These are phyloP conservation scores for Nannochloropsis salina DNA, from an alignment of 108 stramenopile genomes.

Conservation along the genomic window DNA sequence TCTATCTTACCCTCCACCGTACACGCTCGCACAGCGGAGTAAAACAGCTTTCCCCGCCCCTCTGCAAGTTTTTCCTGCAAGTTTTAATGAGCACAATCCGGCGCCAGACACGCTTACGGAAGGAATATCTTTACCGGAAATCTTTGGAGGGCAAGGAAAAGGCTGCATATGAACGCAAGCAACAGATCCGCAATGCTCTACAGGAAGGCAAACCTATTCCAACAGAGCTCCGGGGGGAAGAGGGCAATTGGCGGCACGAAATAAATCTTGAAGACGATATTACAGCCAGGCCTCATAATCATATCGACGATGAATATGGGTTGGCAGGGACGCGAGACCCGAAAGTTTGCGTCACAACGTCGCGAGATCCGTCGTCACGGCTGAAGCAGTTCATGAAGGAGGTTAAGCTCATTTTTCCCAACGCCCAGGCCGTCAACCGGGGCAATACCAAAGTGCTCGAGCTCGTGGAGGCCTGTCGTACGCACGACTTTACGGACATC, in stretches of 20 bases:
- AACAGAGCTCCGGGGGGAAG: constrained; percentile 75
- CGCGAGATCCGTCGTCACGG: constrained; percentile 80
- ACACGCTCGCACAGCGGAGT: too few relatives aligned
- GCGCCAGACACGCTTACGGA: constrained; percentile 86
- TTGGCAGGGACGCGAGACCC: constrained; percentile 84
- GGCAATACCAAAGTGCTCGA: constrained; percentile 86
- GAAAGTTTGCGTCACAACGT: constrained; percentile 89
- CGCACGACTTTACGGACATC: constrained; percentile 90
- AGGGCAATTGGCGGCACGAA: constrained; percentile 63
- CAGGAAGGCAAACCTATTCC: constrained; percentile 82
- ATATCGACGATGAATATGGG: constrained; percentile 95
- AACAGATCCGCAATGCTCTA: constrained; percentile 71
- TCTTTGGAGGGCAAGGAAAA: constrained; percentile 70
- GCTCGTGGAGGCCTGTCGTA: constrained; percentile 77
- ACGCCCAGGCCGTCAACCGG: constrained; percentile 85
- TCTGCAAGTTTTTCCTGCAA: too few relatives aligned
- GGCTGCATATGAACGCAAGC: constrained; percentile 77
- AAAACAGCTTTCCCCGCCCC: too few relatives aligned
- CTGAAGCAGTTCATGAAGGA: constrained; percentile 98
- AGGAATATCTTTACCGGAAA: constrained; percentile 94
- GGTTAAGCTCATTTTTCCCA: constrained; percentile 86
- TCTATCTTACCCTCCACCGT: too few relatives aligned
- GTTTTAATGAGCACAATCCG: constrained; percentile 54
- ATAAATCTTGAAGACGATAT: constrained; percentile 73
- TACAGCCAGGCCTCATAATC: constrained; percentile 49